These are phyloP conservation scores for Penicillium pulvis DNA, from an alignment of 495 filamentous ascomycete species.

Conservation along the genomic window DNA sequence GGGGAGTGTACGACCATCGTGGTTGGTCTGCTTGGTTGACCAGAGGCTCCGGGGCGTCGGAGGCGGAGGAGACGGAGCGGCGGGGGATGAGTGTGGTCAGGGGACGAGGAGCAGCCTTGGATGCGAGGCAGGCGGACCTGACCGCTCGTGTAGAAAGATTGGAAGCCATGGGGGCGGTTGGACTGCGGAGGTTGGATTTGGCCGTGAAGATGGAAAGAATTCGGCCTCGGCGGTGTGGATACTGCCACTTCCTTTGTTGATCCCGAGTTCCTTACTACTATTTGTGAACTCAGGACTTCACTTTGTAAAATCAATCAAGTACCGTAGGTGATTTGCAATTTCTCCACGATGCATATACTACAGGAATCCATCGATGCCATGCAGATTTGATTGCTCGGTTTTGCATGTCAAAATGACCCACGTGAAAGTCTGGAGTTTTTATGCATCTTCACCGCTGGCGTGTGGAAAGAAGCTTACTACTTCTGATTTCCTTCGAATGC, in stretches of 20 bases:
- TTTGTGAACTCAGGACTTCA: neutral
- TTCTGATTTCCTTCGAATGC: slow-evolving; percentile 8
- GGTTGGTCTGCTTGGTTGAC: slow-evolving; percentile 52
- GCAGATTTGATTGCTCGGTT: slow-evolving; percentile 16
- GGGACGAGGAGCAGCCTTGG: slow-evolving; percentile 22
- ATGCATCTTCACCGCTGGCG: slow-evolving; percentile 25
- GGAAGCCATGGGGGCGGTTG: slow-evolving; percentile 39
- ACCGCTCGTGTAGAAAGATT: slow-evolving; percentile 37
- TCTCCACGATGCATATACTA: neutral
- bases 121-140: slow-evolving; percentile 39
- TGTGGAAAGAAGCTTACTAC: slow-evolving; percentile 1
- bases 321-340: neutral
- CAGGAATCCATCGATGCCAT: neutral
- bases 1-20: slow-evolving; percentile 82
- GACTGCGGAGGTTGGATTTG: slow-evolving; percentile 12
- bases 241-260: slow-evolving; percentile 19
- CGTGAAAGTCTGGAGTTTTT: slow-evolving; percentile 2
- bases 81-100: slow-evolving; percentile 20
- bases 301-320: neutral
- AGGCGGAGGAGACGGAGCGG: slow-evolving; percentile 30
- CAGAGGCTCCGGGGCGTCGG: slow-evolving; percentile 19
- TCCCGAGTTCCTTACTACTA: neutral
- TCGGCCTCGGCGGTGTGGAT: slow-evolving; percentile 35
- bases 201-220: slow-evolving; percentile 30
- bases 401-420: slow-evolving; percentile 12